Evolutionary conservation across 768 basidiomycete species (phyloP), one percentile per base, ranked within the genome.

Genomic region (Harrya chromipes): DNA sequence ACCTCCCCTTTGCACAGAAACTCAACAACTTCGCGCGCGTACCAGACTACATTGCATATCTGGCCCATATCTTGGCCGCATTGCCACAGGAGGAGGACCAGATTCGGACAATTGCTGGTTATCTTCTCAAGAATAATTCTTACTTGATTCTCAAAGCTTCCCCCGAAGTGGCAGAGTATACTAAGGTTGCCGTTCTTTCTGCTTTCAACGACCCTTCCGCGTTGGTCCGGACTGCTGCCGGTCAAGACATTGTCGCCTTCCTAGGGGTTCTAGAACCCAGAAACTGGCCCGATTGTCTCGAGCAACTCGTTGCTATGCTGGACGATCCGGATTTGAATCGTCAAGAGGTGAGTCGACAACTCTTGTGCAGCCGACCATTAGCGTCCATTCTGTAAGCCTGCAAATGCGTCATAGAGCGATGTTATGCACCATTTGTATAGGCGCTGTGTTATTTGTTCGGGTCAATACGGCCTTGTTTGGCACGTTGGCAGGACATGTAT

Each of bases 101-200:
- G 43, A 92, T 95, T 67, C 84, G 95, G 45, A 90, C 91, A 51
- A 94, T 97, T 73, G 94, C 95, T 21, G 95, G 95, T 37, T 90
- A 97, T 61, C 77, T 97, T 20, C 83, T 99, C 70, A 99, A 99
- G 83, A 98, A 99, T 71, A 94, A 93, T 62, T 81, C 90, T 38
- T 80, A 84, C 50, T 78, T 87, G 56, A 84, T 94, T 65, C 75
- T 93, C 46, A 77, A 75, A 40, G 79, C 83, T 7, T 73, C 83
- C 20, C 74, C 77, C 16, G 80, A 84, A 40, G 86, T 93, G 19
- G 75, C 80, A 26, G 74, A 81, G 42, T 90, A 84, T 63, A 82
- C 89, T 56, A 90, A 94, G 70, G 72, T 72, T 26, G 80, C 86
- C 40, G 81, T 92, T 26, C 81, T 94, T 6, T 77, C 82, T 55